Evolutionary conservation across 306 rosid species (phyloP).

Genomic region (Neltuma alba): DNA sequence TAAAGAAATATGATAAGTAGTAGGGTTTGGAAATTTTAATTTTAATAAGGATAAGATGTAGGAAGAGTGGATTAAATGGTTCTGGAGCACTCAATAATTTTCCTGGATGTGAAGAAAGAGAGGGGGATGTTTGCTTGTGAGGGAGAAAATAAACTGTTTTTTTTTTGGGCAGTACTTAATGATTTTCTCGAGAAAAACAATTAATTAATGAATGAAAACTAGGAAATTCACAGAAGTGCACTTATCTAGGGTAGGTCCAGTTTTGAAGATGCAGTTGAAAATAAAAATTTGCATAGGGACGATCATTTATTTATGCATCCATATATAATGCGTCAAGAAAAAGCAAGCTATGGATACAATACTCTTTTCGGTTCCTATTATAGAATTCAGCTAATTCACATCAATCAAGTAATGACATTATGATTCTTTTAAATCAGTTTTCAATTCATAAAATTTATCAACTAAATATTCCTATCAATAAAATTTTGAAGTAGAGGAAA

Average conservation of each 20-base stretch:
- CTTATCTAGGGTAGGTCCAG: constrained; percentile 39
- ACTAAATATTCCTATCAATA: too few relatives aligned
- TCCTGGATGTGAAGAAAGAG: neutral
- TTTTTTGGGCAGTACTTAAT: neutral
- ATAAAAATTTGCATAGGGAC: constrained; percentile 38
- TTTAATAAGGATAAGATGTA: too few relatives aligned
- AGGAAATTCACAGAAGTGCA: constrained; percentile 9
- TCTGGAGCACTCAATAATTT: neutral
- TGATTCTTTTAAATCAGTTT: too few relatives aligned
- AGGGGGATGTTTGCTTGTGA: constrained; percentile 77
- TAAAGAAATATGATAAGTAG: too few relatives aligned
- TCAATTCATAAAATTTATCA: too few relatives aligned
- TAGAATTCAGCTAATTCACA: too few relatives aligned
- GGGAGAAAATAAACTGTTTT: constrained; percentile 61
- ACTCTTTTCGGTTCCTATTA: too few relatives aligned
- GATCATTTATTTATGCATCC: constrained; percentile 15
- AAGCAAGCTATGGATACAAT: constrained; percentile 43
- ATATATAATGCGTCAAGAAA: constrained; percentile 40
- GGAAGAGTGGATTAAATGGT: too few relatives aligned
- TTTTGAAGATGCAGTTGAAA: constrained; percentile 31
- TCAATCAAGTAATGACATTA: too few relatives aligned
- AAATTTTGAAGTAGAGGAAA: too few relatives aligned
- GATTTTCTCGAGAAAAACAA: neutral
- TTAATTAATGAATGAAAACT: neutral
- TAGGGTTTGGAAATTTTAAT: too few relatives aligned